Evolutionary conservation across 2,329 filamentous ascomycete species (phyloP).

Genomic region (Monosporascus sp.): DNA sequence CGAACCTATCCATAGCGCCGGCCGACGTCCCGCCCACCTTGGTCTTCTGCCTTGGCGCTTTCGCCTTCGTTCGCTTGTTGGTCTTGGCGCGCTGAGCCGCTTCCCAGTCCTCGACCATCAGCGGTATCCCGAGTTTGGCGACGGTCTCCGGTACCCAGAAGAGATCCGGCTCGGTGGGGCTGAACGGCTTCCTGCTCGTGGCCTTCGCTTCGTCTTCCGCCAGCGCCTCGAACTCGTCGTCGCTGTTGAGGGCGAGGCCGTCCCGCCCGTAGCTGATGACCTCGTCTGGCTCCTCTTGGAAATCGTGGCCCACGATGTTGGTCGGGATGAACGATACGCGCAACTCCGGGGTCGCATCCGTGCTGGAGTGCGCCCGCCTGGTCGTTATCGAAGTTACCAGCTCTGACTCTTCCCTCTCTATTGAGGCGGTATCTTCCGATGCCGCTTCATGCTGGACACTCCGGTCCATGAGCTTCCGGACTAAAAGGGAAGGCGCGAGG

Average conservation of each 20-base stretch:
- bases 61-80: constrained; percentile 17
- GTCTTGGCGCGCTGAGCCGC: constrained; percentile 29
- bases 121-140: constrained; percentile 59
- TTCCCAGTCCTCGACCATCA: constrained; percentile 63
- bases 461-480: constrained; percentile 49
- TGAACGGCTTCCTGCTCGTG: constrained; percentile 43
- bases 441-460: constrained; percentile 24
- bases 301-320: constrained; percentile 71
- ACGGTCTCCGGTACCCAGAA: constrained; percentile 65
- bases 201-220: constrained; percentile 19
- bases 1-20: constrained; percentile 36
- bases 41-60: constrained; percentile 15
- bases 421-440: constrained; percentile 26
- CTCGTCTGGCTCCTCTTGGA: constrained; percentile 67
- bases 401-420: constrained; percentile 41
- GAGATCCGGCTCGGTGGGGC: constrained; percentile 61
- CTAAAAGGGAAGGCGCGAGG: constrained; percentile 70
- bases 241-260: constrained; percentile 58
- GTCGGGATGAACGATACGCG: constrained; percentile 73
- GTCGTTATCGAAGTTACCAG: constrained; percentile 64
- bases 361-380: constrained; percentile 65
- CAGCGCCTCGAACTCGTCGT: constrained; percentile 53
- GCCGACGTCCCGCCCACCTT: constrained; percentile 17
- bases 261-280: constrained; percentile 45
- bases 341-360: constrained; percentile 71